Evolutionary conservation across 2,329 filamentous ascomycete species (phyloP).

Genomic region (Rhynchosporium graminicola): DNA sequence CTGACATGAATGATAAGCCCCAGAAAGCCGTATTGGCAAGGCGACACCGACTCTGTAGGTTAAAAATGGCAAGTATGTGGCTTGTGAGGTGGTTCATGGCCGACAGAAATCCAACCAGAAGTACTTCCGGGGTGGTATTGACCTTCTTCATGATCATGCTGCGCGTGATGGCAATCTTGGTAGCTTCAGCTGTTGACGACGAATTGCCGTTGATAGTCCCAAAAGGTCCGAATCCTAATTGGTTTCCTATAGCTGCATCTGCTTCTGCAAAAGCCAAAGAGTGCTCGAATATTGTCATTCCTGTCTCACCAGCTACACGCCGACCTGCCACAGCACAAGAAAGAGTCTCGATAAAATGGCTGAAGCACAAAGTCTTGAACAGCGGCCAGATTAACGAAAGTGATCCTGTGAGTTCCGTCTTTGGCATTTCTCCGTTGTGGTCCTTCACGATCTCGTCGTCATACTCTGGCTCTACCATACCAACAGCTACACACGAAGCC

Average conservation of each 20-base stretch:
- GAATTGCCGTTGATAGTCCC: constrained; percentile 34
- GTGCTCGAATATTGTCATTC: constrained; percentile 96
- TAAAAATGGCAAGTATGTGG: constrained; percentile 77
- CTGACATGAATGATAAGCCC: constrained; percentile 86
- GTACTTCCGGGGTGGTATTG: constrained; percentile 86
- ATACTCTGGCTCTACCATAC: constrained; percentile 64
- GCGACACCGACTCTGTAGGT: constrained; percentile 76
- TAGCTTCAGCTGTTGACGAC: constrained; percentile 35
- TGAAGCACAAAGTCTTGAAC: constrained; percentile 68
- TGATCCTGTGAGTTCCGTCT: constrained; percentile 58
- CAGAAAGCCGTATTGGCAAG: constrained; percentile 86
- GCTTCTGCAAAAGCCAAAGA: constrained; percentile 95
- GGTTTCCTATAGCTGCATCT: constrained; percentile 80
- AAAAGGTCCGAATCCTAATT: constrained; percentile 69
- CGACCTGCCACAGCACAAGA: constrained; percentile 86
- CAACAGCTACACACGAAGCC: constrained; percentile 71
- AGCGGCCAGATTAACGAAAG: constrained; percentile 75
- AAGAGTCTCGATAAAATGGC: constrained; percentile 87
- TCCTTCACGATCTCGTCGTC: constrained; percentile 42
- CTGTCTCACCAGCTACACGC: constrained; percentile 78
- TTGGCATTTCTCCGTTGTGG: constrained; percentile 17
- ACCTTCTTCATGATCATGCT: constrained; percentile 74
- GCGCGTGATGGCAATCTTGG: constrained; percentile 55
- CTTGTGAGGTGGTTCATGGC: constrained; percentile 86
- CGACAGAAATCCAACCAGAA: constrained; percentile 85